These are phyloP conservation scores for Effrenium voratum DNA, from an alignment of 73 alveolate genomes.

Conservation along the genomic window DNA sequence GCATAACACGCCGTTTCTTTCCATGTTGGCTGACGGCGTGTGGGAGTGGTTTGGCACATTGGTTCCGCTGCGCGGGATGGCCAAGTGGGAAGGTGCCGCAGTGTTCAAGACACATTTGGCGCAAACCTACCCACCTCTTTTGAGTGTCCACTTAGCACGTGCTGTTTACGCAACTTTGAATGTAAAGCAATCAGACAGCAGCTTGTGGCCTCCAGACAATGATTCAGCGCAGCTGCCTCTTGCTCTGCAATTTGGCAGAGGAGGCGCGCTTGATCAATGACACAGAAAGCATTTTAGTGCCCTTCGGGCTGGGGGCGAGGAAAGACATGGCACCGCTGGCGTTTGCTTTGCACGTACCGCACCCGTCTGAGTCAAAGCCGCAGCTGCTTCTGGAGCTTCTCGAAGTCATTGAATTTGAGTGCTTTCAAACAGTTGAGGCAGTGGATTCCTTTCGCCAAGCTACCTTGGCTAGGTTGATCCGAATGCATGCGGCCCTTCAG, in stretches of 20 bases:
- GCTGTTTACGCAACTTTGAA: no score
- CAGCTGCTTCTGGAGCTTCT: background rate
- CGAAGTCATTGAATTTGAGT: constrained; percentile 15
- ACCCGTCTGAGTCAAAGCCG: background rate
- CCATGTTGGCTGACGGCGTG: background rate
- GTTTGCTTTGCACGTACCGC: background rate
- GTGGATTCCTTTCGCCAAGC: background rate
- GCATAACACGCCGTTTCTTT: background rate
- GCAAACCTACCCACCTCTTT: constrained; percentile 28
- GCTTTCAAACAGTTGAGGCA: background rate
- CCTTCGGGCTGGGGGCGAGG: constrained; percentile 25
- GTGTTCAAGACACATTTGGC: background rate
- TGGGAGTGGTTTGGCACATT: background rate
- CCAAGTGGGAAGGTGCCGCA: background rate
- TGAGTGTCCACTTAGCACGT: background rate
- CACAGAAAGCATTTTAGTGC: no score
- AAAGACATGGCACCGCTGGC: background rate
- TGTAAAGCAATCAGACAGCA: no score
- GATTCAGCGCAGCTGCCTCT: no score
- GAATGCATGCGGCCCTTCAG: background rate
- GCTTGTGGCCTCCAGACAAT: no score
- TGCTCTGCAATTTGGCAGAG: no score
- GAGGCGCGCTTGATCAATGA: no score
- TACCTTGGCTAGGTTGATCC: background rate
- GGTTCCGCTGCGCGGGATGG: background rate